A percentile compares a stretch with the other conserved stretches of the same genome.
These are phyloP conservation scores for Chlorella ohadii DNA, from an alignment of 139 green algal species.

Conservation along the genomic window DNA sequence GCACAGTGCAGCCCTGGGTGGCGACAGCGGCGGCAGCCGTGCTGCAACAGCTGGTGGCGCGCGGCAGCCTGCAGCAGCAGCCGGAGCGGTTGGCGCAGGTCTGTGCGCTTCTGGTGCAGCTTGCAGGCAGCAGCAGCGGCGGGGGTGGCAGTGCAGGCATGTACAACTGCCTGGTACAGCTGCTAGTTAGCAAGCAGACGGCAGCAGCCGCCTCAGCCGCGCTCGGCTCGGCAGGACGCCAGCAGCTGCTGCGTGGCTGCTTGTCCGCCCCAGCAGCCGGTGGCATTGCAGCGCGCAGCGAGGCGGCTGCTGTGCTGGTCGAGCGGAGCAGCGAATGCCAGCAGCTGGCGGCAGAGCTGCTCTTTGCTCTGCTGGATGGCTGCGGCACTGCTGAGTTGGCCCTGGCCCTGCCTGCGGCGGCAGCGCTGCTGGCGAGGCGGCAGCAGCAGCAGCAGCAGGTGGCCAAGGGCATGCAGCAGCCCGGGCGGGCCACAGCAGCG, in stretches of 20 bases:
- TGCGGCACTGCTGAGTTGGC: neutral
- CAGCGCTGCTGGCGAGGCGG: neutral
- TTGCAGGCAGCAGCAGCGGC: neutral
- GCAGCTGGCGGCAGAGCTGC: neutral
- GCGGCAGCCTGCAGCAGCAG: neutral
- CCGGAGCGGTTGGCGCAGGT: neutral
- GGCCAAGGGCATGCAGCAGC: neutral
- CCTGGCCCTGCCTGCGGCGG: conserved; percentile 22
- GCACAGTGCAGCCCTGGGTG: neutral
- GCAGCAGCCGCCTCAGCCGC: neutral
- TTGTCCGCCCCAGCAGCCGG: neutral
- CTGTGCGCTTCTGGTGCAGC: neutral
- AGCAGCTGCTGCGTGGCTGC: conserved; percentile 15
- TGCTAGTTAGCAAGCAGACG: neutral
- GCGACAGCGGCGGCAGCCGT: neutral
- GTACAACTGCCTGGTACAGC: neutral
- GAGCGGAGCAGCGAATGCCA: neutral
- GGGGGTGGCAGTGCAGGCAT: neutral
- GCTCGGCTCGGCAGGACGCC: neutral
- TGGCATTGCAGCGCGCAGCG: neutral
- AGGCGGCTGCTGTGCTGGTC: conserved; percentile 11
- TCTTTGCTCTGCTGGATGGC: neutral
- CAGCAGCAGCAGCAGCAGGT: neutral
- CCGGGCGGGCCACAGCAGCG: neutral
- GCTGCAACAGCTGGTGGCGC: neutral